Percentiles rank a stretch among this genome's conserved stretches.
Evolutionary conservation across 192 early-diverging fungal species (phyloP).

Genomic region (Funneliformis mosseae): DNA sequence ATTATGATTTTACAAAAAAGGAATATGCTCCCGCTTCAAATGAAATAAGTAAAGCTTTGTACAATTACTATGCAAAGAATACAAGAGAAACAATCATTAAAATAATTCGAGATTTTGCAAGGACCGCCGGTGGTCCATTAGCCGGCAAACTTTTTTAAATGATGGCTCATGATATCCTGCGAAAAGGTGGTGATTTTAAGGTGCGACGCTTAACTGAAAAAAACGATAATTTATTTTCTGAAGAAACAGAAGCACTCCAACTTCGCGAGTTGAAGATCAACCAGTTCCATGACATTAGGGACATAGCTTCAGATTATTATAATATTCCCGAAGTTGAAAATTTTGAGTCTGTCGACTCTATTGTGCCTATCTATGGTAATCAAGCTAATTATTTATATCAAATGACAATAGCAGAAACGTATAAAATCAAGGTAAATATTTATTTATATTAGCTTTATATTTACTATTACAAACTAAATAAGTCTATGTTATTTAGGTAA

Average conservation of each 20-base stretch:
- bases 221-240: background rate
- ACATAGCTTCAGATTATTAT: conserved; percentile 4
- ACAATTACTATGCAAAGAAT: background rate
- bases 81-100: conserved; percentile 1
- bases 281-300: background rate
- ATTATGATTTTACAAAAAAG: conserved; percentile 18
- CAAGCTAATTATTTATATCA: conserved; percentile 15
- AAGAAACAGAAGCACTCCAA: background rate
- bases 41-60: conserved; percentile 3
- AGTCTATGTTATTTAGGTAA: background rate
- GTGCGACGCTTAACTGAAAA: background rate
- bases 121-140: background rate
- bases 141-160: background rate
- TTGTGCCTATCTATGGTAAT: background rate
- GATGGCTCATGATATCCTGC: conserved; percentile 8
- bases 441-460: background rate
- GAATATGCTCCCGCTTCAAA: background rate
- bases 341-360: conserved; percentile 1
- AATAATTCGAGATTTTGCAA: background rate
- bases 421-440: background rate
- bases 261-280: background rate
- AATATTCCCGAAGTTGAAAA: conserved; percentile 3
- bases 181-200: background rate
- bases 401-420: conserved; percentile 3
- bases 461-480: background rate